Base-by-base conservation (phyloP, 2,329 filamentous ascomycete species). In the Nemania bipapillata region DNA sequence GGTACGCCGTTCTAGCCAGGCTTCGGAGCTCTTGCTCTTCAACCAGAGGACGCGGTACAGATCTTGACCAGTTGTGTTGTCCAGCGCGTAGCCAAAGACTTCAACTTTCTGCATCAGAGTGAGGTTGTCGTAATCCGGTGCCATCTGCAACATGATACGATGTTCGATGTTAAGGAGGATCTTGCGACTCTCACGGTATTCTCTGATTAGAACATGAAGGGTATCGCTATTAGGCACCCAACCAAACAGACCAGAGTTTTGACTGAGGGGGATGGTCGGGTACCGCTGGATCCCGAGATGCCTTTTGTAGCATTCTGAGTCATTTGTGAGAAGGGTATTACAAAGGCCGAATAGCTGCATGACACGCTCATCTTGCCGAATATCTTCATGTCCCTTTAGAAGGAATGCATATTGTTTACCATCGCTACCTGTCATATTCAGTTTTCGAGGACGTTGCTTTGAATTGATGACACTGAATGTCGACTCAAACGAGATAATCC, bases 101-200 rank as follows among this genome's bases (percentile, higher is more conserved):
- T 99, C 96, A 0, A 99, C 96, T 83, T 99, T 99, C 79, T 99
- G 96, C 96, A 99, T 98, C 40, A 99, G 87, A 0, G 96, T 98
- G 54, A 99, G 89, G 76, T 97, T 97, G 78, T 99, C 96, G 77
- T 98, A 99, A 79, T 99, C 96, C 0, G 96, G 96, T 26, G 96
- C 96, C 96, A 99, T 99, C 80, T 99, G 96, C 65, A 99, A 85
- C 96, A 99, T 99, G 79, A 99, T 99, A 50, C 96, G 92, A 79
- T 99, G 96, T 82, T 99, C 96, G 72, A 99, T 99, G 78, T 99
- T 99, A 73, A 99, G 90, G 45, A 99, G 84, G 72, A 99, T 99
- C 83, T 97, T 97, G 63, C 96, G 90, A 74, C 92, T 97, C 80
- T 99, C 96, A 70, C 96, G 92, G 79, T 99, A 99, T 79, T 99